Conservation (phyloP, 2,329 filamentous ascomycete species). For the Orbilia javanica region DNA sequence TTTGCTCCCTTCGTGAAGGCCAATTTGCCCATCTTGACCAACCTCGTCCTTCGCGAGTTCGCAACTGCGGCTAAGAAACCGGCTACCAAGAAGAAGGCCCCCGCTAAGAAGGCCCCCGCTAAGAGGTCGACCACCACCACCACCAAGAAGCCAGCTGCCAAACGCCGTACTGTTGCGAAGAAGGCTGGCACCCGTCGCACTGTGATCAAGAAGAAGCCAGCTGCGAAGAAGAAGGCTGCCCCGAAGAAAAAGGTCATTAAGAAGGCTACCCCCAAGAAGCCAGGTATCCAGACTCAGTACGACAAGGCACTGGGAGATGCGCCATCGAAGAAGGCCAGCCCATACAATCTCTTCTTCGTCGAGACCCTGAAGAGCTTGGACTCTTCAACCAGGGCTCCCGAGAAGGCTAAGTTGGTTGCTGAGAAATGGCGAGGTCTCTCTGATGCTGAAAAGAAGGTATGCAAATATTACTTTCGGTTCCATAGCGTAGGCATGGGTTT, state of each 20-base stretch:
- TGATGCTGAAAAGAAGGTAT: slow-evolving; percentile 41
- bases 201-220: slow-evolving; percentile 31
- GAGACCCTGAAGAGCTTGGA: background rate
- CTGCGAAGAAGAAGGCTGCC: slow-evolving; percentile 34
- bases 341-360: slow-evolving; percentile 33
- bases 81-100: slow-evolving; percentile 4
- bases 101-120: slow-evolving; percentile 27
- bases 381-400: background rate
- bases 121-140: slow-evolving; percentile 20
- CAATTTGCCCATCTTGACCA: slow-evolving; percentile 47
- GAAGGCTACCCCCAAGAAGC: slow-evolving; percentile 33
- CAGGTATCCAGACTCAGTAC: slow-evolving; percentile 15
- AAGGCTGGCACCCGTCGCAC: slow-evolving; percentile 52
- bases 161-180: slow-evolving; percentile 41
- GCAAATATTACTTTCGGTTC: background rate
- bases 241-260: slow-evolving; percentile 39
- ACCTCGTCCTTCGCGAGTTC: slow-evolving; percentile 48
- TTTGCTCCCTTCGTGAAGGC: slow-evolving; percentile 57
- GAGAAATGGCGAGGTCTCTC: slow-evolving; percentile 21
- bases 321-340: slow-evolving; percentile 4
- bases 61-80: slow-evolving; percentile 49
- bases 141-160: slow-evolving; percentile 32
- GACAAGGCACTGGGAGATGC: slow-evolving; percentile 29
- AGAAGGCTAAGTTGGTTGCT: background rate
- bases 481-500: background rate